Evolutionary conservation across 169 alveolate species (phyloP).

Genomic region (Cryptosporidium bovis): DNA sequence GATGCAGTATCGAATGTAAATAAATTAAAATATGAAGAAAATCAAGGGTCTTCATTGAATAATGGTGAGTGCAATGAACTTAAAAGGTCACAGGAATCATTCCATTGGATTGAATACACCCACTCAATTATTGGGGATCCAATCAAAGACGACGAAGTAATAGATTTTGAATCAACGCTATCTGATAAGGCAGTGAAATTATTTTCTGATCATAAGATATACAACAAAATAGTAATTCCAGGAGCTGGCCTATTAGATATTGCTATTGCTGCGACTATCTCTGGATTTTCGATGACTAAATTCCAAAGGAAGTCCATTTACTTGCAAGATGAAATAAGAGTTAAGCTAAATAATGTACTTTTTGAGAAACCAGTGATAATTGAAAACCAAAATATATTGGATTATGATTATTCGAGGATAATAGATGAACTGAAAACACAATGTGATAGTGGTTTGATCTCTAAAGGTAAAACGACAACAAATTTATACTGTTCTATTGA

Average conservation of each 20-base stretch:
- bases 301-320: not conserved
- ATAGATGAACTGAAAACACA: conserved; percentile 18
- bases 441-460: not conserved
- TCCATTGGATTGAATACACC: conserved; percentile 80
- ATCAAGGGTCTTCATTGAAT: not conserved
- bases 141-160: not conserved
- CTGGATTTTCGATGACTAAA: not conserved
- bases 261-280: conserved; percentile 77
- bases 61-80: not conserved
- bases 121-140: conserved; percentile 80
- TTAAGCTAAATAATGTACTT: conserved; percentile 24
- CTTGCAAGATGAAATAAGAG: not conserved
- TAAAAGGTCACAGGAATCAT: conserved; percentile 72
- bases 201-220: conserved; percentile 81
- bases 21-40: not conserved
- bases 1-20: not conserved
- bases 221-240: conserved; percentile 80
- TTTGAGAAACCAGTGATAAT: conserved; percentile 40
- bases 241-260: conserved; percentile 82
- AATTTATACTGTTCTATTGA: conserved; percentile 40
- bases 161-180: conserved; percentile 1
- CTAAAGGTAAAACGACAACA: not conserved
- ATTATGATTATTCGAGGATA: not conserved
- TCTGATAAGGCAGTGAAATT: conserved; percentile 67
- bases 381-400: not conserved